Evolutionary conservation across 106 monocot genomes (phyloP).

Genomic region (Apostasia shenzhenica): DNA sequence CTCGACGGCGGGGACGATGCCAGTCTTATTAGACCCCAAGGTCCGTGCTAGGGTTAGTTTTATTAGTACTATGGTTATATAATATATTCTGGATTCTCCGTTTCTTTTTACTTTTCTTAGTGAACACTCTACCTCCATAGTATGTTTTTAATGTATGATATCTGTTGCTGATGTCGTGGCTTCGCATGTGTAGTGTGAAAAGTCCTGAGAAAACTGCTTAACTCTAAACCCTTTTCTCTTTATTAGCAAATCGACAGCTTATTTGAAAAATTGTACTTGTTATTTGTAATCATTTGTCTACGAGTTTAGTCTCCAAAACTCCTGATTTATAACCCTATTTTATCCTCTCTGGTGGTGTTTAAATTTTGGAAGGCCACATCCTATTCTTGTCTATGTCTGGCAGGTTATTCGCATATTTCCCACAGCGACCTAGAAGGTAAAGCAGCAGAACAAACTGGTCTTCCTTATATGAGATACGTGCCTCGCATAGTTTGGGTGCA

Average conservation of each 20-base stretch:
- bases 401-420: not conserved
- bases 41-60: slow-evolving; percentile 4
- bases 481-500: slow-evolving; percentile 66
- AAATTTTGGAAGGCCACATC: not conserved
- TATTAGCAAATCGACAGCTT: not conserved
- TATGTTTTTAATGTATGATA: too few species aligned
- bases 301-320: too few species aligned
- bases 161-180: too few species aligned
- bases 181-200: too few species aligned
- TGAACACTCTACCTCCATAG: not conserved
- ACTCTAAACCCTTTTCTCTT: not conserved
- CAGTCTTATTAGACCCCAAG: slow-evolving; percentile 9
- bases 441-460: not conserved
- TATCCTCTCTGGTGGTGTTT: not conserved
- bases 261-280: too few species aligned
- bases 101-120: not conserved
- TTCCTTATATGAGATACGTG: not conserved
- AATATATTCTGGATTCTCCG: too few species aligned
- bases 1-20: slow-evolving; percentile 46
- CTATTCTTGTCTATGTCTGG: not conserved
- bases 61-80: not conserved
- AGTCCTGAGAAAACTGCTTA: too few species aligned
- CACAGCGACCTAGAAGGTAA: not conserved
- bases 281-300: too few species aligned
- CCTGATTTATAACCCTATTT: too few species aligned